Evolutionary conservation across 176 grass and related monocot species (phyloP), one percentile per base, ranked within the genome.

Genomic region (Oryza coarctata): DNA sequence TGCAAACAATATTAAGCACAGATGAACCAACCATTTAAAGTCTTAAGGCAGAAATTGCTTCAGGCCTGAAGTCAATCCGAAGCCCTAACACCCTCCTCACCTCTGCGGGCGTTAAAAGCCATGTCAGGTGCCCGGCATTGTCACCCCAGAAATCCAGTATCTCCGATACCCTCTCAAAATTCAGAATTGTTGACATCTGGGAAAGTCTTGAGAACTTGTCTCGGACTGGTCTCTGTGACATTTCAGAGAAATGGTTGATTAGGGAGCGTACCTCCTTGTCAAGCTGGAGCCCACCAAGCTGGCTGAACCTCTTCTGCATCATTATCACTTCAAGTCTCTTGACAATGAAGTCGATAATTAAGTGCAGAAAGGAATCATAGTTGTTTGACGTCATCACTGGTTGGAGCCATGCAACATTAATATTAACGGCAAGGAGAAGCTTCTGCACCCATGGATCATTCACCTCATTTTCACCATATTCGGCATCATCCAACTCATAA

Each of bases 131-230:
- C 10, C 95, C 95, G 9, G 95, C 88, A 88, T 98, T 98, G 81
- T 95, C 95, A 18, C 95, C 92, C 95, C 90, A 95, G 86, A 98
- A 95, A 80, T 98, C 95, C 87, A 98, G 75, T 64, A 98, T 98
- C 85, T 98, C 95, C 3, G 92, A 95, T 29, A 95, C 92, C 36
- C 87, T 88, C 68, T 98, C 92, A 4, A 98, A 98, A 68, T 98
- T 98, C 40, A 98, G 72, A 82, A 98, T 95, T 5, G 95, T 98
- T 0, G 95, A 92, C 39, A 98, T 94, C 75, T 98, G 92, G 20
- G 95, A 98, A 80, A 98, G 86, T 69, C 90, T 86, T 9, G 95
- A 92, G 69, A 98, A 95, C 47, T 98, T 98, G 77, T 95, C 95
- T 35, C 95, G 74, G 23, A 98, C 95, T 3, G 95, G 95, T 73